A percentile compares a stretch with the other conserved stretches of the same genome.
phyloP scores from a whole-genome alignment of 2,329 filamentous ascomycete genomes.

The Ceratocystis ficicola region DNA sequence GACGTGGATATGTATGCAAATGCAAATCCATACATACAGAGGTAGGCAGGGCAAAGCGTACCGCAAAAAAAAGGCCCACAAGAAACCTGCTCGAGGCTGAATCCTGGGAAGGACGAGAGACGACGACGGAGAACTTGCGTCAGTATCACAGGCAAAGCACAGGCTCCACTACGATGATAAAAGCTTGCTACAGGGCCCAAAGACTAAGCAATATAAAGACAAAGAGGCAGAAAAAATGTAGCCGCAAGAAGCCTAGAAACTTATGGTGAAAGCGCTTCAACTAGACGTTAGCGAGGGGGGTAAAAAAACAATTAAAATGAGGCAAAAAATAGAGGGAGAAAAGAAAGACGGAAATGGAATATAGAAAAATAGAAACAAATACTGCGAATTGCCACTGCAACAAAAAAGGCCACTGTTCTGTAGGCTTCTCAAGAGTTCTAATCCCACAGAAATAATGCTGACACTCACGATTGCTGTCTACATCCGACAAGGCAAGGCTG shows the following conservation, averaged over 20 bases:
- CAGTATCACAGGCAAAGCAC: neutral
- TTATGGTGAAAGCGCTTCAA: neutral
- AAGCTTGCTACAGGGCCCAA: neutral
- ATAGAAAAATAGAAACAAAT: neutral
- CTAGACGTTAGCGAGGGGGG: neutral
- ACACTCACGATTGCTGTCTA: neutral
- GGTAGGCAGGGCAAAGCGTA: neutral
- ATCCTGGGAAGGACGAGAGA: neutral
- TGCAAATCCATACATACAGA: neutral
- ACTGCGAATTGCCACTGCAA: neutral
- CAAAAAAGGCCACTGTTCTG: conserved; percentile 4
- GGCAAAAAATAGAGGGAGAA: neutral
- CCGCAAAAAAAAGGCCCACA: conserved; percentile 1
- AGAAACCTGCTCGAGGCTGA: neutral
- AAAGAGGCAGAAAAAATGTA: neutral
- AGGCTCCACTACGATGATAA: conserved; percentile 8
- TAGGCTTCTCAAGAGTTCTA: conserved; percentile 12
- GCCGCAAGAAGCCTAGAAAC: neutral
- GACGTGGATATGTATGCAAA: neutral
- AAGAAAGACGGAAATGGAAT: neutral
- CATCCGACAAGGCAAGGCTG: neutral
- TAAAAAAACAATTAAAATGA: neutral
- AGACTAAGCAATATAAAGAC: neutral
- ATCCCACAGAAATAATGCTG: neutral
- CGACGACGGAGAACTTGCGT: neutral